Base-by-base conservation (phyloP, 106 monocot species). In the Dendrobium nobile region DNA sequence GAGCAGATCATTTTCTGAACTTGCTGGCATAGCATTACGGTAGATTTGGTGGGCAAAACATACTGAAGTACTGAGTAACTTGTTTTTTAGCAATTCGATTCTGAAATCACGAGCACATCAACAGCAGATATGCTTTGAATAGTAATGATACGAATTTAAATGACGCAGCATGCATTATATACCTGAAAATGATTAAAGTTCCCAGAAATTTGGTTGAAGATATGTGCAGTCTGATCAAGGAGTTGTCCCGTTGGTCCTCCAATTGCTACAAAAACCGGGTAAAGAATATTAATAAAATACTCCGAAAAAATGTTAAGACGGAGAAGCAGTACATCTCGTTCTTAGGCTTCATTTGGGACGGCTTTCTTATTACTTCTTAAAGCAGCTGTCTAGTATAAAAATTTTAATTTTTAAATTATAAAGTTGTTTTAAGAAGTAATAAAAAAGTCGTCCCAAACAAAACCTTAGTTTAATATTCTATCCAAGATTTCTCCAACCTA, bases 181-280 rank as follows among this genome's bases (percentile, higher is more conserved):
- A 98, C 95, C 98, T 92, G 92, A 88, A 86, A 88, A 76, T 83
- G 85, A 72, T 88, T 72, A 78, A 98, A 81, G 81, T 98, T 94
- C 67, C 84, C 70, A 73, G 90, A 89, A 76, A 98, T 92, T 77
- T 98, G 92, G 48, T 73, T 92, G 33, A 94, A 86, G 54, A 77
- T 77, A 73, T 92, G 89, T 45, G 89, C 67, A 81, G 92, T 98
- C 79, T 84, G 84, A 81, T 98, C 97, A 75, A 98, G 89, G 54
- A 98, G 88, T 54, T 94, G 83, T 82, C 94, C 97, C 10, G 88
- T 92, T 70, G 79, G 70, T 51, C 97, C 97, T 87, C 94, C 92
- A 80, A 98, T 94, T 81, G 78, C 97, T 98, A 89, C 77, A 81
- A 59, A 45, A 70, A 79, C 18, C 8, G 51, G 81, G 24, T 72